Evolutionary conservation across 805 yeast species (phyloP), one percentile per base, ranked within the genome.

Genomic region (Candida easanensis): DNA sequence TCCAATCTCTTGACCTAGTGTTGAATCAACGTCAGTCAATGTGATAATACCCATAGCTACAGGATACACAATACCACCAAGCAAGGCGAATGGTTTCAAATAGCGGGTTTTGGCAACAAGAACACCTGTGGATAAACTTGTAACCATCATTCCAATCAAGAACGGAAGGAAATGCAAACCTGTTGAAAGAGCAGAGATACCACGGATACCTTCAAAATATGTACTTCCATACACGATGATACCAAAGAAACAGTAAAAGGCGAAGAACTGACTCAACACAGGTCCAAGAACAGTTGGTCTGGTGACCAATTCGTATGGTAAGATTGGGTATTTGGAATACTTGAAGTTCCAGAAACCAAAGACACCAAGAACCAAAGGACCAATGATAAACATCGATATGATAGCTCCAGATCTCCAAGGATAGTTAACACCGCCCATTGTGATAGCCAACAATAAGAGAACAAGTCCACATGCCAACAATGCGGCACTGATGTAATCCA

Each of bases 351-450:
- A 46, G 11, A 44, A 21, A 26, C 42, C 27, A 28, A 49, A 49
- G 6, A 20, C 36, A 15, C 41, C 37, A 7, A 33, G 21, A 2
- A 44, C 15, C 18, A 42, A 11, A 3, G 46, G 48, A 30, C 48
- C 45, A 27, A 79, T 31, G 8, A 74, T 60, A 39, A 80, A 69
- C 40, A 73, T 72, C 10, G 61, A 50, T 6, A 81, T 71, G 3
- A 77, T 76, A 4, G 76, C 70, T n/a, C 76, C 75, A 0, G 82
- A 73, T 3, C 62, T 55, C 87, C 87, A 82, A 1, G 76, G 61
- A 51, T 60, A 70, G 26, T 70, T 64, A 27, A 63, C 58, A 3
- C 82, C 80, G 16, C 84, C 85, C 51, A 79, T 73, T 0, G 82
- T 71, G 28, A 80, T 56, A 0, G 72, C 85, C 34, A 74, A 61